Evolutionary conservation across 192 early-diverging fungal species (phyloP).

Genomic region (Lobosporangium transversale): DNA sequence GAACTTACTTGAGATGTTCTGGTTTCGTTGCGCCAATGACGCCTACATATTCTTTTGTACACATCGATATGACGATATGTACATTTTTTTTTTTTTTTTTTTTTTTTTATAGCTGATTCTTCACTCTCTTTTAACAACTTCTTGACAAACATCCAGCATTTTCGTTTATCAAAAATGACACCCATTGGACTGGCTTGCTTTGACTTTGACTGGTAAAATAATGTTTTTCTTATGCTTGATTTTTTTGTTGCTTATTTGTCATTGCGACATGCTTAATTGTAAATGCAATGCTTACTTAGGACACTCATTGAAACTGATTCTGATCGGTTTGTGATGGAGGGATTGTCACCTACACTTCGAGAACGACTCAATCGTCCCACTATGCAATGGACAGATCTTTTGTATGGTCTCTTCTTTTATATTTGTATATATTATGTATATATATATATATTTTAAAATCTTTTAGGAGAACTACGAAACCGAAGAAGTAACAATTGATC

Average conservation of each 20-base stretch:
- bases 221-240: neutral
- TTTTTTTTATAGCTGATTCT: too few relatives aligned
- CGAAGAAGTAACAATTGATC: neutral
- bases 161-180: too few relatives aligned
- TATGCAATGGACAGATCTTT: slow-evolving; percentile 49
- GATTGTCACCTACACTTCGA: slow-evolving; percentile 27
- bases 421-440: too few relatives aligned
- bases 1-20: too few relatives aligned
- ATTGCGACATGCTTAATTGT: neutral
- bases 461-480: neutral
- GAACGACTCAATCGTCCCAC: slow-evolving; percentile 17
- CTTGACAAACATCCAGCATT: too few relatives aligned
- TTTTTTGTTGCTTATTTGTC: neutral
- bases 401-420: slow-evolving; percentile 14
- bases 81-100: too few relatives aligned
- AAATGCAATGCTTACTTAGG: slow-evolving; percentile 10
- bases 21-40: too few relatives aligned
- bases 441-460: too few relatives aligned
- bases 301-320: slow-evolving; percentile 47
- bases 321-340: slow-evolving; percentile 42
- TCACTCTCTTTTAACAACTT: too few relatives aligned
- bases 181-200: slow-evolving; percentile 43
- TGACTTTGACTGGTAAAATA: slow-evolving; percentile 48
- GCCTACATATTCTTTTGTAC: neutral
- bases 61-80: neutral